Evolutionary conservation across 2,329 filamentous ascomycete genomes (phyloP).

Genomic region (Macrophomina phaseolina): DNA sequence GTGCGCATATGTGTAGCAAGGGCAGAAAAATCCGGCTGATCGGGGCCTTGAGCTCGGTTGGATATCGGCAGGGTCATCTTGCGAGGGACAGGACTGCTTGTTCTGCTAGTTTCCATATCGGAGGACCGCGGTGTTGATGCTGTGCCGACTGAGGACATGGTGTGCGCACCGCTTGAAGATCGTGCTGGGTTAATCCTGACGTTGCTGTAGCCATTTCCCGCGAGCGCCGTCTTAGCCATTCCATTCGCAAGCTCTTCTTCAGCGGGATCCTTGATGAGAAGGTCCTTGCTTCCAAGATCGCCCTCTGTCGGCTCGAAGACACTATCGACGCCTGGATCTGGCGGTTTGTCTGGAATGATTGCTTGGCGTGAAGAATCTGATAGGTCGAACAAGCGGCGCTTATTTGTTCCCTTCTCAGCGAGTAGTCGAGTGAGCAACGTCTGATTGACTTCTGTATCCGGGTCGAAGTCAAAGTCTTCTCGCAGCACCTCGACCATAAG

Average conservation of each 20-base stretch:
- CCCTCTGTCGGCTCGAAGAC: conserved; percentile 84
- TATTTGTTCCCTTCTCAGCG: conserved; percentile 66
- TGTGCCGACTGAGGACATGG: conserved; percentile 65
- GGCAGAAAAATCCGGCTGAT: conserved; percentile 81
- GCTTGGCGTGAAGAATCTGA: conserved; percentile 65
- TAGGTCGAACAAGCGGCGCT: conserved; percentile 58
- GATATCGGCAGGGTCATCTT: conserved; percentile 66
- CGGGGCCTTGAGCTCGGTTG: conserved; percentile 60
- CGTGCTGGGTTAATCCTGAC: conserved; percentile 39
- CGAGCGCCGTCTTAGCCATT: conserved; percentile 9
- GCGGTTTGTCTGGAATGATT: conserved; percentile 50
- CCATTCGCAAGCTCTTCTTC: conserved; percentile 45
- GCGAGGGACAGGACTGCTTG: conserved; percentile 68
- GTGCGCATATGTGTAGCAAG: conserved; percentile 87
- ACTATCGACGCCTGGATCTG: conserved; percentile 64
- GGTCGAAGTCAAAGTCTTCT: conserved; percentile 84
- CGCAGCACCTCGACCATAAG: conserved; percentile 83
- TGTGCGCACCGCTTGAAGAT: conserved; percentile 66
- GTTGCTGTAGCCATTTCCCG: conserved; percentile 5
- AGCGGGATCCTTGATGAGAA: conserved; percentile 65
- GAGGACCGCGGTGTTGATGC: conserved; percentile 72
- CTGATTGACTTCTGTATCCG: conserved; percentile 74
- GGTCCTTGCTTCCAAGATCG: conserved; percentile 75
- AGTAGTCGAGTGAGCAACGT: conserved; percentile 68
- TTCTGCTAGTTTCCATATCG: conserved; percentile 69